Evolutionary conservation across 1,284 basidiomycete species (phyloP).

Genomic region (Sporisorium graminicola): DNA sequence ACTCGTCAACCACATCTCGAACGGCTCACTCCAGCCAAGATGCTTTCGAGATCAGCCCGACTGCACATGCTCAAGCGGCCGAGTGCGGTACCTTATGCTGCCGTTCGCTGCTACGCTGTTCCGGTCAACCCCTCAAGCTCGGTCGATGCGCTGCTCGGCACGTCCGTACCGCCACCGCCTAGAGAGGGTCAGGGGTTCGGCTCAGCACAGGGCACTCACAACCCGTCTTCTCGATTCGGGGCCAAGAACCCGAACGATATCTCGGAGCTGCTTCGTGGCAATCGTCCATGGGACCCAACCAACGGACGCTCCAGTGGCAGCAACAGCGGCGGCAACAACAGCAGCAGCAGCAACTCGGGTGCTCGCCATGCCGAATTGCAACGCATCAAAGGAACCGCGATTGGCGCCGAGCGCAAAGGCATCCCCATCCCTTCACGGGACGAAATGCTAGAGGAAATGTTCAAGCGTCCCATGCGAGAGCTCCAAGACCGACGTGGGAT

Average conservation of each 20-base stretch:
- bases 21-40: not conserved
- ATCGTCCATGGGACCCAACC: slow-evolving; percentile 17
- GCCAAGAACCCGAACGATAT: slow-evolving; percentile 56
- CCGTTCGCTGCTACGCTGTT: slow-evolving; percentile 34
- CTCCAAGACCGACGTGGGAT: slow-evolving; percentile 30
- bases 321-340: slow-evolving; percentile 7
- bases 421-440: slow-evolving; percentile 50
- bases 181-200: slow-evolving; percentile 24
- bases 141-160: slow-evolving; percentile 62
- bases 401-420: slow-evolving; percentile 42
- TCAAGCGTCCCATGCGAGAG: slow-evolving; percentile 46
- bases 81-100: not conserved
- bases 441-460: slow-evolving; percentile 55
- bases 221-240: slow-evolving; percentile 30
- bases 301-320: slow-evolving; percentile 2
- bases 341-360: not conserved
- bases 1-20: not conserved
- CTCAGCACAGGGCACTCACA: slow-evolving; percentile 16
- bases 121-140: slow-evolving; percentile 59
- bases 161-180: slow-evolving; percentile 55
- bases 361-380: slow-evolving; percentile 39
- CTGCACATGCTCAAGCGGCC: slow-evolving; percentile 14
- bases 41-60: slow-evolving; percentile 35
- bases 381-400: slow-evolving; percentile 46
- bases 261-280: slow-evolving; percentile 48